Evolutionary conservation across 2,329 filamentous ascomycete genomes (phyloP).

Genomic region (Colletotrichum magnum): DNA sequence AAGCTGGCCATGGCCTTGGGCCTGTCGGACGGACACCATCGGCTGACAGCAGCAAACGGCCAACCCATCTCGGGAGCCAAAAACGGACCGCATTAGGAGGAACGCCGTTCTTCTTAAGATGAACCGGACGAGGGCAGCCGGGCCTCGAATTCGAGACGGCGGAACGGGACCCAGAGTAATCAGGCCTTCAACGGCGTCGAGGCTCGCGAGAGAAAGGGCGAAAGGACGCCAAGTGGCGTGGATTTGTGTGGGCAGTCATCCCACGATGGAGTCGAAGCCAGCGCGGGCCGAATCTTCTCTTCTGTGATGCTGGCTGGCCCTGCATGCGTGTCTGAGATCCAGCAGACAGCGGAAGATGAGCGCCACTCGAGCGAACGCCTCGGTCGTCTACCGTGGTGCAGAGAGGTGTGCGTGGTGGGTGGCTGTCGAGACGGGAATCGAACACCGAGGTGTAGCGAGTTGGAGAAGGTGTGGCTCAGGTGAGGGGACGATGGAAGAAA

Average conservation of each 20-base stretch:
- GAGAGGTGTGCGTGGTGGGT: not conserved
- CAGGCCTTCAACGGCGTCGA: conserved; percentile 20
- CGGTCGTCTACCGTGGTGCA: too few relatives aligned
- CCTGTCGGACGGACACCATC: not conserved
- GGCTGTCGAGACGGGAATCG: conserved; percentile 9
- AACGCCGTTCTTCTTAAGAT: conserved; percentile 32
- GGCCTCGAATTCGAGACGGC: conserved; percentile 28
- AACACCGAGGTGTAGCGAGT: conserved; percentile 33
- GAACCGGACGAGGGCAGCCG: conserved; percentile 15
- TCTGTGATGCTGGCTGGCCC: too few relatives aligned
- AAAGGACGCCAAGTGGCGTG: conserved; percentile 22
- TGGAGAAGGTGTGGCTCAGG: conserved; percentile 24
- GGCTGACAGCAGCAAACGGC: not conserved
- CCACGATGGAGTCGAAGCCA: conserved; percentile 26
- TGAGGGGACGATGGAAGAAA: not conserved
- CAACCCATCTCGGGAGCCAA: conserved; percentile 19
- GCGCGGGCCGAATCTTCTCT: conserved; percentile 30
- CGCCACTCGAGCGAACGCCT: too few relatives aligned
- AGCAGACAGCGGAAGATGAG: too few relatives aligned
- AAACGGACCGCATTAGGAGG: conserved; percentile 25
- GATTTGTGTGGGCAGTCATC: conserved; percentile 30
- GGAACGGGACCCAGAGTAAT: conserved; percentile 29
- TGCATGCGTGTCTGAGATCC: too few relatives aligned
- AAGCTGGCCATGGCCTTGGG: not conserved
- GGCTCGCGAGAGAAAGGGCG: conserved; percentile 13